Base-by-base conservation (phyloP, 1,139 yeast species). In the Pichia sp. region DNA sequence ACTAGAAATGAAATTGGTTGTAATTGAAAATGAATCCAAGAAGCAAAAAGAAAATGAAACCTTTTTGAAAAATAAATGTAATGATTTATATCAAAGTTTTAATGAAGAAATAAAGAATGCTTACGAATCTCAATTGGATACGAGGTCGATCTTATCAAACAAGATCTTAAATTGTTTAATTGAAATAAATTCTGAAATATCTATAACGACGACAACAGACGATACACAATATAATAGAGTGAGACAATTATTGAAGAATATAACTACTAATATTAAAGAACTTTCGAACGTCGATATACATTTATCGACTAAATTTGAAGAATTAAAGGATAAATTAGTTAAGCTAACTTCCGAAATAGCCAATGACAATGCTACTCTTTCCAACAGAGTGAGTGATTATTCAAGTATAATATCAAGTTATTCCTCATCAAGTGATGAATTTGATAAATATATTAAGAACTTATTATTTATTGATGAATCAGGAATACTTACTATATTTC, bases 221-320 rank as follows among this genome's bases (percentile, higher is more conserved):
- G 23, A 32, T 23, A 22, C 35, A 39, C 71, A 69, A 39, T 68
- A 80, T 0, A 83, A 80, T 58, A 70, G 72, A 16, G n/a, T n/a
- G n/a, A n/a, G n/a, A n/a, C n/a, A n/a, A n/a, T n/a, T n/a, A n/a
- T n/a, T n/a, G n/a, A n/a, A n/a, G n/a, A n/a, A n/a, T n/a, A n/a
- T n/a, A n/a, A n/a, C n/a, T n/a, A n/a, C n/a, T n/a, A n/a, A n/a
- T n/a, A n/a, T n/a, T n/a, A n/a, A n/a, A n/a, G n/a, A n/a, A n/a
- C n/a, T n/a, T n/a, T n/a, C n/a, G n/a, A n/a, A n/a, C n/a, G n/a
- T n/a, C n/a, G n/a, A n/a, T n/a, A n/a, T n/a, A n/a, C n/a, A n/a
- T n/a, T n/a, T n/a, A n/a, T n/a, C n/a, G n/a, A n/a, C n/a, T n/a
- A n/a, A n/a, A n/a, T n/a, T n/a, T n/a, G n/a, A n/a, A n/a, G n/a